These are phyloP conservation scores for Blastocystis sp. DNA, from an alignment of 352 stramenopile species.

Conservation along the genomic window DNA sequence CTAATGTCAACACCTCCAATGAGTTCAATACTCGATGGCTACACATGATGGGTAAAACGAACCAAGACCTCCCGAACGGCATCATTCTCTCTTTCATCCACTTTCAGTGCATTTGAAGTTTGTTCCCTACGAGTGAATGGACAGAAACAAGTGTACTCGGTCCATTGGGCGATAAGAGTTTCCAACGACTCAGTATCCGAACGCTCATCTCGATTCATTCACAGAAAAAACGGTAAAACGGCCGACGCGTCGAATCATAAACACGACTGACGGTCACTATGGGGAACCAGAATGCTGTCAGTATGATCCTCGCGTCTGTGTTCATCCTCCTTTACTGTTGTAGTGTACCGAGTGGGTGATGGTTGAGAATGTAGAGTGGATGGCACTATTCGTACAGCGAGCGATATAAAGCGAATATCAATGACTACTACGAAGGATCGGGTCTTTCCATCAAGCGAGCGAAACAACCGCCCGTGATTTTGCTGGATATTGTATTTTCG, in stretches of 20 bases:
- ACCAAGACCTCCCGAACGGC: not conserved
- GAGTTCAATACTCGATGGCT: not conserved
- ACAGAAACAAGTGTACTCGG: no score
- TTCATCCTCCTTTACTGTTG: not conserved
- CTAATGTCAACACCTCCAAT: not conserved
- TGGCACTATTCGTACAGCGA: not conserved
- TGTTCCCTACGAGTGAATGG: not conserved
- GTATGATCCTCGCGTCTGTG: not conserved
- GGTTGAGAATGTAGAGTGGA: not conserved
- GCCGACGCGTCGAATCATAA: no score
- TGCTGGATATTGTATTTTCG: not conserved
- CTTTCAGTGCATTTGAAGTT: not conserved
- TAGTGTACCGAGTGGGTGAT: not conserved
- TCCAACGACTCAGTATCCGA: no score
- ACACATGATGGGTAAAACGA: not conserved
- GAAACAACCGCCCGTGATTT: not conserved
- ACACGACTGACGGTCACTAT: not conserved
- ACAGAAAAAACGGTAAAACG: no score
- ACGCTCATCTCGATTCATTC: no score
- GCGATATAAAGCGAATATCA: not conserved
- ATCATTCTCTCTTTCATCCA: not conserved
- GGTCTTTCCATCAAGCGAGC: not conserved
- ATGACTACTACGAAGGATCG: not conserved
- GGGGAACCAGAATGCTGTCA: not conserved
- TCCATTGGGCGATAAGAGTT: no score